A percentile compares a stretch with the other conserved stretches of the same genome.
Conservation (phyloP, 176 grass and related monocot species). For the Eragrostis nindensis region DNA sequence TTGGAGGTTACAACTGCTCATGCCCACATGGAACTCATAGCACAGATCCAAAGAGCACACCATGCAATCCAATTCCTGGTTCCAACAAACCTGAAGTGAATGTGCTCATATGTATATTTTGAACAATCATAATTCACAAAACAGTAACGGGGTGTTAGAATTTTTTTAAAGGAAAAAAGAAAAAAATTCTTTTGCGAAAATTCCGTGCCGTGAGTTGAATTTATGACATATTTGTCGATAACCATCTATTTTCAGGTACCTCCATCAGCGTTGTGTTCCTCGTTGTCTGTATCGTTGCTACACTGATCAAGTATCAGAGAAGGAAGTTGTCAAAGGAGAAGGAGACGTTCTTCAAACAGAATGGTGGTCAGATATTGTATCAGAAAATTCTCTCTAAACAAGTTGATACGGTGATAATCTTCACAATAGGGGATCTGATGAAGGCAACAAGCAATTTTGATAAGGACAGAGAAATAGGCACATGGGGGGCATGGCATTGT, state of each 20-base stretch:
- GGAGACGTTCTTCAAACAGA: too few species aligned
- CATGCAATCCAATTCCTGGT: not conserved
- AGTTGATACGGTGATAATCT: slow-evolving; percentile 5
- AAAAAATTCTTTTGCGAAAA: too few species aligned
- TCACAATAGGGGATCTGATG: slow-evolving; percentile 32
- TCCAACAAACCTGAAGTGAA: not conserved
- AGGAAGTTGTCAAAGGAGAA: too few species aligned
- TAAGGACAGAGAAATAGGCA: not conserved
- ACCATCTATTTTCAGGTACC: too few species aligned
- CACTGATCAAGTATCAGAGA: too few species aligned
- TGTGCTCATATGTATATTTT: slow-evolving; percentile 1
- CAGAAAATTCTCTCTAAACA: too few species aligned
- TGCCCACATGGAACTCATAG: not conserved
- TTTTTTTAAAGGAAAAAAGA: too few species aligned
- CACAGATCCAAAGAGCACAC: not conserved
- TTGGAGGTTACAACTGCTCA: not conserved
- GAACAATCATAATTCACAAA: not conserved
- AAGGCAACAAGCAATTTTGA: slow-evolving; percentile 36
- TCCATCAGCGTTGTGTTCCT: too few species aligned
- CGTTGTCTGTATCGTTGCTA: too few species aligned
- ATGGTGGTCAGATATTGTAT: too few species aligned
- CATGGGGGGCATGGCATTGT: slow-evolving; percentile 29
- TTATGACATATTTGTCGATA: too few species aligned
- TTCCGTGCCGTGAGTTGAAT: too few species aligned
- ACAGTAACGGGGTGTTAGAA: not conserved